A percentile compares a stretch with the other conserved stretches of the same genome.
Evolutionary conservation across 2,329 filamentous ascomycete genomes (phyloP).

Genomic region (Dothistroma pini): DNA sequence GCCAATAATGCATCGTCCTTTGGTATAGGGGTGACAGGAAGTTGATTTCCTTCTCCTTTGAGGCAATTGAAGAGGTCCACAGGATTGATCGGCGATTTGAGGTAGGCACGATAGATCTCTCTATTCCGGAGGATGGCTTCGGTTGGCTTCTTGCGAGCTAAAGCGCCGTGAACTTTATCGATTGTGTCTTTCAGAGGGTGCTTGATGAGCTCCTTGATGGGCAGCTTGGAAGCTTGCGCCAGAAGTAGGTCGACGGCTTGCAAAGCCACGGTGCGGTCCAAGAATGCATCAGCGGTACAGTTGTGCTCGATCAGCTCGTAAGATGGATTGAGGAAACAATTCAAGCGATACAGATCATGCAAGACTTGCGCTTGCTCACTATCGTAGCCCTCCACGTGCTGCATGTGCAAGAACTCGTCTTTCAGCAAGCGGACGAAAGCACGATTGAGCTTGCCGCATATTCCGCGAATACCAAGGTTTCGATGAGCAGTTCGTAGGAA

Average conservation of each 20-base stretch:
- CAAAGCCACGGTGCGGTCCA: slow-evolving; percentile 77
- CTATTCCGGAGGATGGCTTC: slow-evolving; percentile 83
- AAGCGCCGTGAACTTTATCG: slow-evolving; percentile 85
- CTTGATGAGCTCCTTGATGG: slow-evolving; percentile 86
- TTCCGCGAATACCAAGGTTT: slow-evolving; percentile 75
- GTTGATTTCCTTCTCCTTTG: slow-evolving; percentile 69
- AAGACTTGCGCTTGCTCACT: slow-evolving; percentile 81
- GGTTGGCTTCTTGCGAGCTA: slow-evolving; percentile 71
- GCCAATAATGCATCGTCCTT: slow-evolving; percentile 67
- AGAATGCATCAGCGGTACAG: slow-evolving; percentile 65
- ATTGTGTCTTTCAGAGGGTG: slow-evolving; percentile 87
- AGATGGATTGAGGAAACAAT: slow-evolving; percentile 46
- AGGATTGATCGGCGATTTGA: slow-evolving; percentile 81
- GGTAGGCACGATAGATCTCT: slow-evolving; percentile 73
- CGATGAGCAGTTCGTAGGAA: slow-evolving; percentile 80
- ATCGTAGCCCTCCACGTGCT: slow-evolving; percentile 76
- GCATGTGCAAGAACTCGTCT: slow-evolving; percentile 73
- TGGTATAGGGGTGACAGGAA: slow-evolving; percentile 60
- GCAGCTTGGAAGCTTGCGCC: slow-evolving; percentile 73
- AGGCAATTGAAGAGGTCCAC: slow-evolving; percentile 75
- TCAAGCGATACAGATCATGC: slow-evolving; percentile 77
- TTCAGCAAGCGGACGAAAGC: slow-evolving; percentile 87
- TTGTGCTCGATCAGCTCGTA: slow-evolving; percentile 62
- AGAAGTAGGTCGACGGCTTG: slow-evolving; percentile 82
- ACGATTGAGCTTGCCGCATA: slow-evolving; percentile 81